phyloP scores from a whole-genome alignment of 2,329 filamentous ascomycete species.

The Phyllosticta paracitricarpa region DNA sequence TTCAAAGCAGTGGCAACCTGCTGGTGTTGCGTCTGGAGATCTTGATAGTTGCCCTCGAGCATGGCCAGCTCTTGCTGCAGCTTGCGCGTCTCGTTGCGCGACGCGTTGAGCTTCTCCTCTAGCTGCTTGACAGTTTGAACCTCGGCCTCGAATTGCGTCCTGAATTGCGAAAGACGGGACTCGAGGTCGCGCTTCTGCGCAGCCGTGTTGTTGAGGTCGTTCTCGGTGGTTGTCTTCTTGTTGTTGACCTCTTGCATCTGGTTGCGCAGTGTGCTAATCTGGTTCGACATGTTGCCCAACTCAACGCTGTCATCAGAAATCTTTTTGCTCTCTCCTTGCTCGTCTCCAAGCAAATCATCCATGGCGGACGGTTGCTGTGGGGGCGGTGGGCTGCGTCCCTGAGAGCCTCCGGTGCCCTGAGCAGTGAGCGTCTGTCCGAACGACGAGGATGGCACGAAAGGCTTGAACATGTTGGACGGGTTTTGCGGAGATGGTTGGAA shows the following conservation, averaged over 20 bases:
- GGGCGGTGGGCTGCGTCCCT: constrained; percentile 23
- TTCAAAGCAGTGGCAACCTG: constrained; percentile 66
- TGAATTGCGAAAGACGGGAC: constrained; percentile 73
- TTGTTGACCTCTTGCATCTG: constrained; percentile 90
- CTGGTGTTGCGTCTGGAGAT: constrained; percentile 73
- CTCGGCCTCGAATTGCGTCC: constrained; percentile 86
- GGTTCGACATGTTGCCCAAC: constrained; percentile 90
- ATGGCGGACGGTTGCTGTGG: constrained; percentile 41
- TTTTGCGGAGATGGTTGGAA: constrained; percentile 34
- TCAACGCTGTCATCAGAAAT: constrained; percentile 84
- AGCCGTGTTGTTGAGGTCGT: constrained; percentile 69
- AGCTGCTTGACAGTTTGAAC: constrained; percentile 74
- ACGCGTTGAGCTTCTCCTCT: constrained; percentile 69
- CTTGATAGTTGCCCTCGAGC: constrained; percentile 69
- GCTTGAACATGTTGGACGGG: constrained; percentile 59
- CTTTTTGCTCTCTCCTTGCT: constrained; percentile 79
- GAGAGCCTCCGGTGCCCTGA: constrained; percentile 59
- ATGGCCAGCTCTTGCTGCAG: constrained; percentile 74
- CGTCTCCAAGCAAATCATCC: constrained; percentile 87
- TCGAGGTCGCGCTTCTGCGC: constrained; percentile 92
- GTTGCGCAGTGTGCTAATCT: constrained; percentile 79
- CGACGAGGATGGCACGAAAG: constrained; percentile 83
- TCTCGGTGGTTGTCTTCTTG: constrained; percentile 69
- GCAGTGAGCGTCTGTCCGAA: constrained; percentile 77
- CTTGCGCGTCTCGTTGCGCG: constrained; percentile 73